Conservation (phyloP, 2,329 filamentous ascomycete species). For the Dendryphion nanum region DNA sequence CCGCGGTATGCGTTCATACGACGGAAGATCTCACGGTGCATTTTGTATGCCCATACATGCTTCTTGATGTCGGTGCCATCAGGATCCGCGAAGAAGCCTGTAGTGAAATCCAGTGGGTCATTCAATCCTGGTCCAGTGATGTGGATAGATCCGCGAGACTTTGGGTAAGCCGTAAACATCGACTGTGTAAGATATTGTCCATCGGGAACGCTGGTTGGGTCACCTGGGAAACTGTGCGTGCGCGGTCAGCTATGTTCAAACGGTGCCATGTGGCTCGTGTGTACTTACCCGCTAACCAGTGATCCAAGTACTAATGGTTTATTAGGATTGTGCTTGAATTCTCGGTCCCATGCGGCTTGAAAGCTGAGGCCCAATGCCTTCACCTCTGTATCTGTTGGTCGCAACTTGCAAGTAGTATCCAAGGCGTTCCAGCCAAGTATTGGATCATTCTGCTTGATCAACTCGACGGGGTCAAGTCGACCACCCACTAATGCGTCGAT, state of each 20-base stretch:
- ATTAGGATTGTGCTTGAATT: slow-evolving; percentile 50
- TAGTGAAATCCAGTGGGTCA: slow-evolving; percentile 55
- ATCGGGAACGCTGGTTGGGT: slow-evolving; percentile 29
- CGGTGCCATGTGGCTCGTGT: too few species aligned
- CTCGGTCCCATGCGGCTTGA: slow-evolving; percentile 53
- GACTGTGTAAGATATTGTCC: slow-evolving; percentile 55
- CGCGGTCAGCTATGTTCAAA: slow-evolving; percentile 41
- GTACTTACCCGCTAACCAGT: slow-evolving; percentile 36
- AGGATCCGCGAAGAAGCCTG: slow-evolving; percentile 56
- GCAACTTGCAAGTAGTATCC: slow-evolving; percentile 57
- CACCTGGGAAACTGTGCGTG: slow-evolving; percentile 33
- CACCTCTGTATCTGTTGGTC: slow-evolving; percentile 55
- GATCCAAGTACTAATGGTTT: slow-evolving; percentile 51
- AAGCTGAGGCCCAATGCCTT: slow-evolving; percentile 54
- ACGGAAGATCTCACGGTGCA: slow-evolving; percentile 59
- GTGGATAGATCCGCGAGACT: slow-evolving; percentile 61
- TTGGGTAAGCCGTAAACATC: slow-evolving; percentile 56
- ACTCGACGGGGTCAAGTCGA: slow-evolving; percentile 45
- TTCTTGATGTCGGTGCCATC: slow-evolving; percentile 59
- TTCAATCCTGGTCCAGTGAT: slow-evolving; percentile 49
- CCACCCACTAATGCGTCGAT: slow-evolving; percentile 55
- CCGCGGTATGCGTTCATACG: slow-evolving; percentile 53
- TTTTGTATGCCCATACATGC: slow-evolving; percentile 64
- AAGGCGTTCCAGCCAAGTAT: slow-evolving; percentile 59
- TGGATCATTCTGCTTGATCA: slow-evolving; percentile 49